Base-by-base conservation (phyloP, 2,329 filamentous ascomycete genomes). In the Beauveria varroae region DNA sequence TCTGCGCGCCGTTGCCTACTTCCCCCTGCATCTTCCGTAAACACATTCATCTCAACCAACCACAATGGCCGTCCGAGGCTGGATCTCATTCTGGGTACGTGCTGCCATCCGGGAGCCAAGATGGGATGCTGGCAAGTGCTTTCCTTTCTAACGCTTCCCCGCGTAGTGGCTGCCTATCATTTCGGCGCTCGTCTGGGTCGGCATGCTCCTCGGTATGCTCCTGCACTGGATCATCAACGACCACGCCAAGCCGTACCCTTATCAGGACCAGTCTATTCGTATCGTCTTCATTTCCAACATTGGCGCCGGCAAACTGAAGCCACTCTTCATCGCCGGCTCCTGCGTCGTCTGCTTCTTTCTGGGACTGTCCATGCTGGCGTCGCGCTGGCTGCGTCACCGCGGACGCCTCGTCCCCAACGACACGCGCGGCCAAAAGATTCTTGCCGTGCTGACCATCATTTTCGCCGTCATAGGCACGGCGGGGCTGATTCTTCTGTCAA, bases 361-460 rank as follows among this genome's bases (percentile, higher is more conserved):
- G 69, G 89, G 96, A 75, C 75, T 91, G 9, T 85, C 88, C 28
- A 95, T 99, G 71, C 74, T 89, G 58, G 79, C 88, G 16, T 93
- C 97, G 76, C 86, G 93, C 64, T 95, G 87, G 84, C 81, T 98
- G 57, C 87, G 93, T 51, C 93, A 97, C 75, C 81, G 79, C 24
- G 90, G 91, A 9, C 87, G 91, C 16, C 81, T 98, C 30, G 85
- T 87, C 2, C 88, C 85, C 64, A 96, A 97, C 75, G 75, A 81
- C 12, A 85, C 83, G 8, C 66, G 69, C 9, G 76, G 73, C 62
- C 86, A 93, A 71, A 90, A 88, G 73, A 67, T 85, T 4, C 78
- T 91, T 24, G 85, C 80, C 6, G 72, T 71, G 2, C 72, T 89
- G 49, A 83, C 82, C 50, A 90, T 93, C 53, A 49, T 86, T 34